phyloP scores from a whole-genome alignment of 2,329 filamentous ascomycete genomes.

The Phaeosphaeria sp. region DNA sequence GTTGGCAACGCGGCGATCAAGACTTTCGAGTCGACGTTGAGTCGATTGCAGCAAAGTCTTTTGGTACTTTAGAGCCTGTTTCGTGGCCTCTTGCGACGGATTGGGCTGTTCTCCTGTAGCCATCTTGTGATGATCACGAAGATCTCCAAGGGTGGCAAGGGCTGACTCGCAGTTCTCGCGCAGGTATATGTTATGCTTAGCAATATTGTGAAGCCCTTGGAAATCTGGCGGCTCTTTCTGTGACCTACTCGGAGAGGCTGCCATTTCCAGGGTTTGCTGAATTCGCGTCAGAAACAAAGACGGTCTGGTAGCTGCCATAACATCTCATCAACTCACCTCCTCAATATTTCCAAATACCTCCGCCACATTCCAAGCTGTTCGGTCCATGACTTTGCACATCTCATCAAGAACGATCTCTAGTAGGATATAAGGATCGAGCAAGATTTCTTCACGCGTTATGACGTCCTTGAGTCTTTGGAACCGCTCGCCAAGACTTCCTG shows the following conservation, averaged over 20 bases:
- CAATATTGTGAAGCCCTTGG: slow-evolving; percentile 46
- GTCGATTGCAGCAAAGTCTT: slow-evolving; percentile 43
- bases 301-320: too few relatives aligned
- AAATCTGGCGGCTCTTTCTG: slow-evolving; percentile 27
- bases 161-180: slow-evolving; percentile 44
- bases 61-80: slow-evolving; percentile 36
- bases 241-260: slow-evolving; percentile 21
- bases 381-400: slow-evolving; percentile 40
- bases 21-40: slow-evolving; percentile 40
- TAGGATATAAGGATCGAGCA: slow-evolving; percentile 41
- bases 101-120: slow-evolving; percentile 8
- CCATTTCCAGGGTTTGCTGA: slow-evolving; percentile 30
- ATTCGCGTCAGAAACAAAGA: slow-evolving; percentile 7
- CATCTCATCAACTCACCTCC: slow-evolving; percentile 33
- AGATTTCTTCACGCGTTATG: slow-evolving; percentile 24
- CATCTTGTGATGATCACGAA: slow-evolving; percentile 27
- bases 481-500: slow-evolving; percentile 18
- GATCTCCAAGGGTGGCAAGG: slow-evolving; percentile 30
- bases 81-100: slow-evolving; percentile 14
- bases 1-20: slow-evolving; percentile 48
- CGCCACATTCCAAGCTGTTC: slow-evolving; percentile 34
- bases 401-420: slow-evolving; percentile 41
- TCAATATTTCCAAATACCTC: slow-evolving; percentile 42
- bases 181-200: slow-evolving; percentile 48
- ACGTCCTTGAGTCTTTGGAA: slow-evolving; percentile 18